Conservation (phyloP, 768 basidiomycete species). For the Suillus tomentosus region DNA sequence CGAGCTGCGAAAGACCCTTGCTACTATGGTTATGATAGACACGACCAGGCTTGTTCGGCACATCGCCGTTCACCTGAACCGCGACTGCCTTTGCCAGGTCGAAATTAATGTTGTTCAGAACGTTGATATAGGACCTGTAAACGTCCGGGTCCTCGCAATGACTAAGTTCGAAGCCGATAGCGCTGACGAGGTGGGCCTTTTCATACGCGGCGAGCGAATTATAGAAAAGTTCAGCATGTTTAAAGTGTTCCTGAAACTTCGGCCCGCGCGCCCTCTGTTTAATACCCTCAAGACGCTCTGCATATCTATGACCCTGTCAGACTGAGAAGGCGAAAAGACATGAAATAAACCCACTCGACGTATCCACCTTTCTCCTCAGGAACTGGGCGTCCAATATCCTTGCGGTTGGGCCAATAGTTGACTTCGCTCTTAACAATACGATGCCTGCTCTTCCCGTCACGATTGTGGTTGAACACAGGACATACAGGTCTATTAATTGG, state of each 20-base stretch:
- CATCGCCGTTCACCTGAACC: slow-evolving; percentile 57
- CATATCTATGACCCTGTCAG: slow-evolving; percentile 38
- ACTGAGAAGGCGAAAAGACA: slow-evolving; percentile 12
- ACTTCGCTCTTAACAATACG: slow-evolving; percentile 57
- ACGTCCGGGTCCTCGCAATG: slow-evolving; percentile 80
- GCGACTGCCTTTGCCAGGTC: slow-evolving; percentile 74
- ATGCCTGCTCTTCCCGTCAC: slow-evolving; percentile 60
- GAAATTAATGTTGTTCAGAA: slow-evolving; percentile 74
- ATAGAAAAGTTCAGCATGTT: slow-evolving; percentile 78
- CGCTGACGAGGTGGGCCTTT: slow-evolving; percentile 67
- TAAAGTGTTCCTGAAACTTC: slow-evolving; percentile 78
- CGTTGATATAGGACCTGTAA: slow-evolving; percentile 63
- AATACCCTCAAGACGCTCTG: slow-evolving; percentile 52
- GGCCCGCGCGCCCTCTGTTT: slow-evolving; percentile 63
- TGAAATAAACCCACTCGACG: slow-evolving; percentile 43
- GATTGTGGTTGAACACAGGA: slow-evolving; percentile 69
- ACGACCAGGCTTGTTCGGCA: slow-evolving; percentile 53
- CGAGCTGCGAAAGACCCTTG: slow-evolving; percentile 58
- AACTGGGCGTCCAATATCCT: slow-evolving; percentile 49
- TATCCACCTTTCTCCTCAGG: slow-evolving; percentile 57
- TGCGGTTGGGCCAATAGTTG: slow-evolving; percentile 88
- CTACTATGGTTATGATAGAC: slow-evolving; percentile 61
- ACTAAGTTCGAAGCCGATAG: slow-evolving; percentile 80
- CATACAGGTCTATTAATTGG: slow-evolving; percentile 85
- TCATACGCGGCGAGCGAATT: slow-evolving; percentile 76